Evolutionary conservation across 2,329 filamentous ascomycete genomes (phyloP).

Genomic region (Lasiodiplodia sp.): DNA sequence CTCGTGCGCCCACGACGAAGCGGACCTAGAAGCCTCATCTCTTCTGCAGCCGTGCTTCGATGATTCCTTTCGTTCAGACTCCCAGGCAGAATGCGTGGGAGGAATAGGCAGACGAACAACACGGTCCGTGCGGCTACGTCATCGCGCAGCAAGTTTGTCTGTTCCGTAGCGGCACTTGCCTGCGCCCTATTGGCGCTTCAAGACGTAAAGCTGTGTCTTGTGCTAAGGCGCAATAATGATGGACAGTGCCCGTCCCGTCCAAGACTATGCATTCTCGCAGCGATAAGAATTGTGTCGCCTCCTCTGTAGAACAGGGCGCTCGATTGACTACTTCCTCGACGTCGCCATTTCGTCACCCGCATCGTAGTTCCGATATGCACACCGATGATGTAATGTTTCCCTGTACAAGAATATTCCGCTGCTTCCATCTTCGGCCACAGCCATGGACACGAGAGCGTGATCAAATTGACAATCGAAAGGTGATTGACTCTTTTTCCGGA

Average conservation of each 20-base stretch:
- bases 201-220: background rate
- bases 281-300: background rate
- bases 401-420: background rate
- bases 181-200: background rate
- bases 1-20: background rate
- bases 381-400: slow-evolving; percentile 19
- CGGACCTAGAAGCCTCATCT: background rate
- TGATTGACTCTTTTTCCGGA: background rate
- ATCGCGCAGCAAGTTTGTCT: background rate
- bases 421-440: background rate
- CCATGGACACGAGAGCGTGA: slow-evolving; percentile 9
- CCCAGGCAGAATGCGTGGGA: background rate
- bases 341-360: slow-evolving; percentile 15
- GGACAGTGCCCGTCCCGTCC: background rate
- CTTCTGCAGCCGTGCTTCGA: background rate
- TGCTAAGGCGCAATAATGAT: too few species aligned
- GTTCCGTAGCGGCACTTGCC: background rate
- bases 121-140: slow-evolving; percentile 19
- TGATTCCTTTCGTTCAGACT: background rate
- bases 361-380: background rate
- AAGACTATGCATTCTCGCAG: background rate
- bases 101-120: background rate
- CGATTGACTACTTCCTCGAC: background rate
- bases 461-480: slow-evolving; percentile 20
- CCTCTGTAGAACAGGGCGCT: background rate